Evolutionary conservation across 2,329 filamentous ascomycete genomes (phyloP).

Genomic region (Colletotrichum chrysophilum): DNA sequence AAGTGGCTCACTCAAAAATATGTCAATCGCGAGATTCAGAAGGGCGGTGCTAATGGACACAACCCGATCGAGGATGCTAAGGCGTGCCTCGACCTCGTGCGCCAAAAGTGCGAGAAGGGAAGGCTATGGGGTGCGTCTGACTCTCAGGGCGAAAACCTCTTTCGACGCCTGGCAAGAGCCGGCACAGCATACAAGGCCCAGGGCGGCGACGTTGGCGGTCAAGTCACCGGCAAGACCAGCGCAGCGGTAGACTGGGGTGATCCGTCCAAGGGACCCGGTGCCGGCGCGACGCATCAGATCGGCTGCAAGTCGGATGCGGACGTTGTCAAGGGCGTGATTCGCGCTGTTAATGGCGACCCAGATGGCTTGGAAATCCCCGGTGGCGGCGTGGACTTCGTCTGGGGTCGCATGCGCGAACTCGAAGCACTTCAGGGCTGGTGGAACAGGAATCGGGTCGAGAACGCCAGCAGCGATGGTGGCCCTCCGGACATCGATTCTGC

Average conservation of each 20-base stretch:
- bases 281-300: conserved; percentile 60
- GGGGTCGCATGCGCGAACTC: conserved; percentile 69
- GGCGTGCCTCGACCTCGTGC: conserved; percentile 90
- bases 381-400: conserved; percentile 70
- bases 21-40: conserved; percentile 86
- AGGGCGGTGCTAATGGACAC: conserved; percentile 76
- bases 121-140: conserved; percentile 84
- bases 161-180: conserved; percentile 75
- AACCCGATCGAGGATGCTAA: conserved; percentile 92
- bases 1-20: conserved; percentile 91
- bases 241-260: conserved; percentile 92
- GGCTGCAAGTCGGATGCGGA: conserved; percentile 66
- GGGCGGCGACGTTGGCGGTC: conserved; percentile 59
- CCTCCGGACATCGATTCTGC: conserved; percentile 34
- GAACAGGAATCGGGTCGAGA: conserved; percentile 60
- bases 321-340: conserved; percentile 58
- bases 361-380: conserved; percentile 62
- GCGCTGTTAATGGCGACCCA: conserved; percentile 63
- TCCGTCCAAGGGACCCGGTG: conserved; percentile 64
- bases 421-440: conserved; percentile 72
- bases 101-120: conserved; percentile 94
- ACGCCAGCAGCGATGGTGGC: conserved; percentile 35
- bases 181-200: conserved; percentile 68
- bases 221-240: conserved; percentile 65
- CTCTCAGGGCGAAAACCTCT: conserved; percentile 83